Conservation (phyloP, 148 eudicot species). For the Cornus kousa region DNA sequence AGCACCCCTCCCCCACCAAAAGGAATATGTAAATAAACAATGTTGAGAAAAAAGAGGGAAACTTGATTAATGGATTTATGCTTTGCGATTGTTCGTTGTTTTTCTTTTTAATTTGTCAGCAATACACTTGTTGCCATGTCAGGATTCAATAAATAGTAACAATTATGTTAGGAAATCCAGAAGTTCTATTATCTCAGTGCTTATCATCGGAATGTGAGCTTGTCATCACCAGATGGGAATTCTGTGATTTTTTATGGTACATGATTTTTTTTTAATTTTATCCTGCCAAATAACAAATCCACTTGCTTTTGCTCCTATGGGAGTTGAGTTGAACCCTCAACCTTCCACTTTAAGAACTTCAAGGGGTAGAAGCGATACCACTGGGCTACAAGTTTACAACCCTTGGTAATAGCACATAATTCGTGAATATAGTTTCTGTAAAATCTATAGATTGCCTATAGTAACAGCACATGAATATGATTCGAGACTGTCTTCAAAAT, state of each 20-base stretch:
- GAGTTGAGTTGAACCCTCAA: too few species aligned
- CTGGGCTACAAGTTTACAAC: too few species aligned
- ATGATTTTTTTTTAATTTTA: too few species aligned
- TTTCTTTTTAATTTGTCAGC: conserved; percentile 1
- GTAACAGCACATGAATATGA: background rate
- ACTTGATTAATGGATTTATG: background rate
- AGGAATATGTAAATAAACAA: background rate
- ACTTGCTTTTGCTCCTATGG: too few species aligned
- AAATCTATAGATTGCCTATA: background rate
- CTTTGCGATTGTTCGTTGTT: background rate
- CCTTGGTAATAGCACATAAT: background rate
- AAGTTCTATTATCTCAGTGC: background rate
- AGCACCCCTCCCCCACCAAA: background rate
- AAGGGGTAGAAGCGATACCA: too few species aligned
- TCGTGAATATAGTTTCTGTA: background rate
- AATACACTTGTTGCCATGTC: background rate
- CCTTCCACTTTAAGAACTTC: too few species aligned
- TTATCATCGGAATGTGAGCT: background rate
- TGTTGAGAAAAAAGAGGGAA: background rate
- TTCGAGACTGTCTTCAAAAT: background rate
- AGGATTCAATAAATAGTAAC: background rate
- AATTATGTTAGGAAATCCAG: background rate
- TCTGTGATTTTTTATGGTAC: background rate
- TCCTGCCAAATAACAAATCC: too few species aligned
- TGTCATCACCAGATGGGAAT: background rate